phyloP scores from a whole-genome alignment of 495 filamentous ascomycete genomes.

The Bacidia rubella region DNA sequence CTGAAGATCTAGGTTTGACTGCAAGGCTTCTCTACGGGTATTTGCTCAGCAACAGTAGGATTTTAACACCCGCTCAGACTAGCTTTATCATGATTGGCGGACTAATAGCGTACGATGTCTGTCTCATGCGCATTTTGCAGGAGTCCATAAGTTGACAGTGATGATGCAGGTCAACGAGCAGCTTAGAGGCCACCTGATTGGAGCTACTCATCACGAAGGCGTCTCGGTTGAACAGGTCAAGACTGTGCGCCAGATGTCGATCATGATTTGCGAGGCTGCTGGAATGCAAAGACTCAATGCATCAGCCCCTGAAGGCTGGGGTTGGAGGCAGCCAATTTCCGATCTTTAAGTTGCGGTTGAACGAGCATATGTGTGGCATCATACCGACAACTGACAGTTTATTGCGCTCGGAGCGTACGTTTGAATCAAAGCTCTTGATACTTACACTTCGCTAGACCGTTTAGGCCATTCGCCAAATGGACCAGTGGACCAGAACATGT shows the following conservation, averaged over 20 bases:
- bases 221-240: constrained; percentile 37
- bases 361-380: not conserved
- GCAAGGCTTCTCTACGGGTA: constrained; percentile 41
- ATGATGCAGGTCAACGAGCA: constrained; percentile 36
- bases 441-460: too few species aligned
- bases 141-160: not conserved
- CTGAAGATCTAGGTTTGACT: constrained; percentile 38
- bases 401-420: too few species aligned
- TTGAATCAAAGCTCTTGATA: too few species aligned
- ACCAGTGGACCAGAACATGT: too few species aligned
- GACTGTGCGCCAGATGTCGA: constrained; percentile 36
- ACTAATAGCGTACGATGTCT: constrained; percentile 40
- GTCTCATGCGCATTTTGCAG: constrained; percentile 1
- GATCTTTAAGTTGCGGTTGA: constrained; percentile 13
- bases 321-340: constrained; percentile 23
- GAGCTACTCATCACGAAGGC: constrained; percentile 36
- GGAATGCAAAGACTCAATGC: constrained; percentile 32
- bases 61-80: constrained; percentile 34
- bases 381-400: too few species aligned
- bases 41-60: constrained; percentile 34
- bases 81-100: constrained; percentile 44
- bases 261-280: constrained; percentile 33
- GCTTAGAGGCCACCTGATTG: constrained; percentile 41
- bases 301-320: constrained; percentile 25
- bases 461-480: too few species aligned